Conservation (phyloP, 345 rosid species). For the Syzygium jambos region DNA sequence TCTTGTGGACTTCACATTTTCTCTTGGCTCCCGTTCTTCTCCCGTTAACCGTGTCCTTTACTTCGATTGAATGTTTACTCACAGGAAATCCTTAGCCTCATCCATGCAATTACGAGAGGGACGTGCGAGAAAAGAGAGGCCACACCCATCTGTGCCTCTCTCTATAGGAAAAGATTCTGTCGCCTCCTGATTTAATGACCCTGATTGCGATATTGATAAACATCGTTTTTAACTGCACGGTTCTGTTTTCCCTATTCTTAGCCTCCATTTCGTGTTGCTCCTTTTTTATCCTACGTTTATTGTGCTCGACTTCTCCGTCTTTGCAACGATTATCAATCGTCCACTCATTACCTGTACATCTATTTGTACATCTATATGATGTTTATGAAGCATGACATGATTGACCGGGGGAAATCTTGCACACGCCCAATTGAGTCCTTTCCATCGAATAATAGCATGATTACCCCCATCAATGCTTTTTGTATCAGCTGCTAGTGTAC, state of each 20-base stretch:
- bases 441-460: not conserved
- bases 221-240: not conserved
- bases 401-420: not conserved
- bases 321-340: not conserved
- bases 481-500: not conserved
- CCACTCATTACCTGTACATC: not conserved
- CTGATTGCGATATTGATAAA: not conserved
- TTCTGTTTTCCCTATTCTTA: not conserved
- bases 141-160: not conserved
- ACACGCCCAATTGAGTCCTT: not conserved
- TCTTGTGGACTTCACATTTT: too few species aligned
- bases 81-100: not conserved
- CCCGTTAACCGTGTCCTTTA: not conserved
- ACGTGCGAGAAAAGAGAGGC: not conserved
- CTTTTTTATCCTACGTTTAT: not conserved
- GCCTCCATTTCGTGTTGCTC: not conserved
- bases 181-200: not conserved
- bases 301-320: not conserved
- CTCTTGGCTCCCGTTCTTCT: not conserved
- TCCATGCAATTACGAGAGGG: not conserved
- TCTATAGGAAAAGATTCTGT: not conserved
- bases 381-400: not conserved
- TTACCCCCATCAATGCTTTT: not conserved
- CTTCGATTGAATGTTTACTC: not conserved
- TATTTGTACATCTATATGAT: not conserved